Evolutionary conservation across 2,329 filamentous ascomycete genomes (phyloP).

Genomic region (Aureobasidium melanogenum): DNA sequence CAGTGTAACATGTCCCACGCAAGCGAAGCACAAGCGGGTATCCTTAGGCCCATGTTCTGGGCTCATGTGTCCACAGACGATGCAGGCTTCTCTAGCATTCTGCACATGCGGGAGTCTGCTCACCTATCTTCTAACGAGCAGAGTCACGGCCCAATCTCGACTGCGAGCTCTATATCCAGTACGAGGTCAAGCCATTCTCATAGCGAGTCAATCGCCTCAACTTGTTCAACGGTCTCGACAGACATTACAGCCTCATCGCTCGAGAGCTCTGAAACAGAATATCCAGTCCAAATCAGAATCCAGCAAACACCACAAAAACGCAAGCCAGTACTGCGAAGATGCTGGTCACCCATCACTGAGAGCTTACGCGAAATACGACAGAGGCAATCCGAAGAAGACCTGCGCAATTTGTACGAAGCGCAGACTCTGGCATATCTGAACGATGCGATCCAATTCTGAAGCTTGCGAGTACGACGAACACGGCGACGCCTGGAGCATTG

Average conservation of each 20-base stretch:
- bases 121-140: not conserved
- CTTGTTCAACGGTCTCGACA: not conserved
- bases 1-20: slow-evolving; percentile 1
- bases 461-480: not conserved
- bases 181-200: not conserved
- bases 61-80: not conserved
- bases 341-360: slow-evolving; percentile 17
- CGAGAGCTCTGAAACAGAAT: not conserved
- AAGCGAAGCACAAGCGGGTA: not conserved
- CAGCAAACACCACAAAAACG: not conserved
- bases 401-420: slow-evolving; percentile 23
- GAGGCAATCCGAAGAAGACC: slow-evolving; percentile 22
- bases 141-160: not conserved
- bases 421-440: slow-evolving; percentile 26
- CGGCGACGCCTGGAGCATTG: not conserved
- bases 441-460: slow-evolving; percentile 12
- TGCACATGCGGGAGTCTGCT: not conserved
- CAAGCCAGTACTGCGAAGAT: slow-evolving; percentile 16
- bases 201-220: not conserved
- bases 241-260: not conserved
- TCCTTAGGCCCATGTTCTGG: not conserved
- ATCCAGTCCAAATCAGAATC: not conserved
- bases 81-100: not conserved
- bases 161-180: not conserved
- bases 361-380: slow-evolving; percentile 23